These are phyloP conservation scores for Cnidoscolus chayamansa DNA, from an alignment of 441 rosid species.

Conservation along the genomic window DNA sequence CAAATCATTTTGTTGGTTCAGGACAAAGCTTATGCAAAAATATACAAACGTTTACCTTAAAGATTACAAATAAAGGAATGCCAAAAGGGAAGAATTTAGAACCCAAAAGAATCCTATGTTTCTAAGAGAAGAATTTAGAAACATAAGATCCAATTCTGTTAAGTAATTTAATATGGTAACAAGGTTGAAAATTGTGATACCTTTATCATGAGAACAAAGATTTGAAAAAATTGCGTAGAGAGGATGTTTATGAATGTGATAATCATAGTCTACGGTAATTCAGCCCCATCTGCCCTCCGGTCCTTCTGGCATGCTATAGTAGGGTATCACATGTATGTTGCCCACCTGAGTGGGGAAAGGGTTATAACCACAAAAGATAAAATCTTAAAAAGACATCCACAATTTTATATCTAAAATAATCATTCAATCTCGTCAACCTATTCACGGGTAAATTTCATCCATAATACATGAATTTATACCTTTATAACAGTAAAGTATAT, in stretches of 20 bases:
- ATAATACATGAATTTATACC: too few species aligned
- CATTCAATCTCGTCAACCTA: background rate
- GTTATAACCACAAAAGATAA: slow-evolving; percentile 3
- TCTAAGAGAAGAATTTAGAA: too few species aligned
- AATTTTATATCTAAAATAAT: background rate
- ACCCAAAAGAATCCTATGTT: too few species aligned
- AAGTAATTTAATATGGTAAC: background rate
- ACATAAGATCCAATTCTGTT: background rate
- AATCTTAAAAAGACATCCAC: background rate
- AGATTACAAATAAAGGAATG: background rate
- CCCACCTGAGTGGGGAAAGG: slow-evolving; percentile 11
- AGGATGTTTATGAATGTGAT: background rate
- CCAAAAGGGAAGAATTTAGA: background rate
- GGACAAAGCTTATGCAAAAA: background rate
- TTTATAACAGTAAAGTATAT: too few species aligned
- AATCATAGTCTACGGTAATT: background rate
- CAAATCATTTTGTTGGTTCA: background rate
- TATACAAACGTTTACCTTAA: background rate
- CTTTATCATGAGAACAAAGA: slow-evolving; percentile 4
- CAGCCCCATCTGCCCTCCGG: background rate
- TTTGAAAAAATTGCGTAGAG: background rate
- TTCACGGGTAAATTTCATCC: too few species aligned
- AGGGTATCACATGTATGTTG: background rate
- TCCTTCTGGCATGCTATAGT: background rate
- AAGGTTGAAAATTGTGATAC: background rate